Evolutionary conservation across 1,139 yeast species (phyloP), one percentile per base, ranked within the genome.

Genomic region (Pichia sp.): DNA sequence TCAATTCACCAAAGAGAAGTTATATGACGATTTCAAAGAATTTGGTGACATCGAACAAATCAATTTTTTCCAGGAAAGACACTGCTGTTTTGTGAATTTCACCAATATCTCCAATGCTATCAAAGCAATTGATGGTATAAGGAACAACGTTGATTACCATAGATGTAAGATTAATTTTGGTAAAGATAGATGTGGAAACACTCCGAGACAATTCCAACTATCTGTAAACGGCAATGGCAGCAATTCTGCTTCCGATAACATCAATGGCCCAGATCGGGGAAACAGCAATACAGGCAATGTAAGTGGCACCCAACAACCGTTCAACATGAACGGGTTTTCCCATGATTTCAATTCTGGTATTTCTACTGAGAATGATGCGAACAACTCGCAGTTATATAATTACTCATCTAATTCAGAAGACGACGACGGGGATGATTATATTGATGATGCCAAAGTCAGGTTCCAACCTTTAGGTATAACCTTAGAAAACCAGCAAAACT

Each of bases 21-120:
- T 84, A 54, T 71, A 85, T 56, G 66, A 65, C 31, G 94, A 85
- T 64, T 84, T 84, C 55, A 67, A 74, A 31, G 73, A 70, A 43
- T 85, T 81, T 68, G 95, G 95, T 35, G 87, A 81, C 49, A 79
- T 85, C 56, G 95, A 85, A 64, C 94, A 84, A 62, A 80, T 85
- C 54, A 85, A 85, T 58, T 83, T 75, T 58, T 75, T 81, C 49
- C 80, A 75, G 56, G 85, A 82, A 55, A 79, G 81, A 59, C 82
- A 81, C 56, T 84, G 94, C 67, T 88, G 88, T 31, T 85, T 85
- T 67, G 77, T 85, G 48, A 85, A 85, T 60, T 85, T 85, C 57
- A 78, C 82, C 52, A 83, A 82, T 58, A 84, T 85, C 52, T 73
- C 84, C 11, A 78, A 81, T 60, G 90, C 94, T 2, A 82, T 84